Percentiles rank a stretch among this genome's conserved stretches.
phyloP scores from a whole-genome alignment of 2,329 filamentous ascomycete genomes.

The Emericellopsis atlantica region DNA sequence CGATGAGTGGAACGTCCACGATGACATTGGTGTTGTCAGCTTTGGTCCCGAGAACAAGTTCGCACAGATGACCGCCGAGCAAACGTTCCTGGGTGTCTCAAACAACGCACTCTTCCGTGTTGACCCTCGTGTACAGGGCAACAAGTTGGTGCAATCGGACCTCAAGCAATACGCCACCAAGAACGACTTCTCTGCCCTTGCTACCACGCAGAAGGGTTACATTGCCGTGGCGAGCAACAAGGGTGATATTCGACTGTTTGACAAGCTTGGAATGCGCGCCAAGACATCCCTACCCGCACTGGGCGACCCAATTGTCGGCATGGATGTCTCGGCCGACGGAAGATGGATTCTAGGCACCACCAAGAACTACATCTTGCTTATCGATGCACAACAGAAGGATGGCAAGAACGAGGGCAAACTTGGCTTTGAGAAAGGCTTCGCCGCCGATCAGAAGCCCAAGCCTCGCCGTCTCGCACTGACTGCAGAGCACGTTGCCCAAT shows the following conservation, averaged over 20 bases:
- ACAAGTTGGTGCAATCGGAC: conserved; percentile 85
- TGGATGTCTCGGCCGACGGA: conserved; percentile 91
- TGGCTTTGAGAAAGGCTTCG: conserved; percentile 90
- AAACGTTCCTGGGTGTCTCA: conserved; percentile 89
- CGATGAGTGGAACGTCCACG: conserved; percentile 97
- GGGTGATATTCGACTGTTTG: conserved; percentile 92
- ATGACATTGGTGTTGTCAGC: conserved; percentile 83
- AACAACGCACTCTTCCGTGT: conserved; percentile 87
- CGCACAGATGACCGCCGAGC: conserved; percentile 88
- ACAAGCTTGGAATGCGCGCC: conserved; percentile 89
- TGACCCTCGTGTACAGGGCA: conserved; percentile 78
- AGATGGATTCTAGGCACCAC: conserved; percentile 94
- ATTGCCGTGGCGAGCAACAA: conserved; percentile 97
- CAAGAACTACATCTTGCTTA: conserved; percentile 84
- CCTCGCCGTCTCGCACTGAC: conserved; percentile 81
- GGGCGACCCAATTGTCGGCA: conserved; percentile 85
- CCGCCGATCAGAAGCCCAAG: conserved; percentile 86
- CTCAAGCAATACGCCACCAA: conserved; percentile 95
- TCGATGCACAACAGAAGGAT: conserved; percentile 79
- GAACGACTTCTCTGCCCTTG: conserved; percentile 90
- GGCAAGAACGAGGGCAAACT: conserved; percentile 97
- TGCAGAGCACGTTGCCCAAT: conserved; percentile 88
- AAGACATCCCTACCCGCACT: conserved; percentile 95
- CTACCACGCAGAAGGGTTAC: conserved; percentile 92
- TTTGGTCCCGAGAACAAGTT: conserved; percentile 98